Percentiles rank a stretch among this genome's conserved stretches.
Conservation (phyloP, 169 alveolate species). For the Babesia bigemina region DNA sequence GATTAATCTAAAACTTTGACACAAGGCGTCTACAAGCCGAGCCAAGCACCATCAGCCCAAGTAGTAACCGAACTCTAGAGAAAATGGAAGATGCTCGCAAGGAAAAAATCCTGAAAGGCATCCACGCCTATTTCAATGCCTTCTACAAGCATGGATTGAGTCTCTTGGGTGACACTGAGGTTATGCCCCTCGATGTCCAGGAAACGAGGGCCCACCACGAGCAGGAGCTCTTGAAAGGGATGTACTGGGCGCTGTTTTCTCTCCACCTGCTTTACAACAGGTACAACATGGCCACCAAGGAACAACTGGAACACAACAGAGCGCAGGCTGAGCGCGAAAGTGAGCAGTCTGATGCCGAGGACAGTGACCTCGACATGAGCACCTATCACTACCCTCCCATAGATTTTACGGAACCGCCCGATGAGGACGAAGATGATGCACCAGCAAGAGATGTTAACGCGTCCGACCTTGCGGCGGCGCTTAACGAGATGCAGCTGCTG, state of each 20-base stretch:
- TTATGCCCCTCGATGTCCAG: constrained; percentile 14
- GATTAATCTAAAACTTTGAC: too few species aligned
- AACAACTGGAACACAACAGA: constrained; percentile 9
- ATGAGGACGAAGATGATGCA: neutral
- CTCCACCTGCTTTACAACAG: constrained; percentile 13
- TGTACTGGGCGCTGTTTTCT: constrained; percentile 37
- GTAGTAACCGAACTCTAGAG: neutral
- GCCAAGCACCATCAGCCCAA: too few species aligned
- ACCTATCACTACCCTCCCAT: neutral
- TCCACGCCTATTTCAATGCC: constrained; percentile 12
- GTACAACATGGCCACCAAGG: constrained; percentile 11
- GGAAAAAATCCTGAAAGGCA: constrained; percentile 5
- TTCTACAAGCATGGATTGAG: constrained; percentile 21
- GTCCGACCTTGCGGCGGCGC: neutral
- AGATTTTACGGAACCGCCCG: too few species aligned
- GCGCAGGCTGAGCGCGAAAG: neutral
- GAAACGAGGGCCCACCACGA: constrained; percentile 5
- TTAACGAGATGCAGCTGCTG: constrained; percentile 2
- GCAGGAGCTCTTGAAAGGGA: constrained; percentile 24
- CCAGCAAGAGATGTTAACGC: neutral
- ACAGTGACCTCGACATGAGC: neutral
- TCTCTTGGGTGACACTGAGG: constrained; percentile 18
- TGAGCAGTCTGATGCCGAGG: neutral
- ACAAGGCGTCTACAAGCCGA: too few species aligned
- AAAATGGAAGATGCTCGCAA: constrained; percentile 24